These are phyloP conservation scores for Niebla homalea DNA, from an alignment of 495 filamentous ascomycete genomes.

Conservation along the genomic window DNA sequence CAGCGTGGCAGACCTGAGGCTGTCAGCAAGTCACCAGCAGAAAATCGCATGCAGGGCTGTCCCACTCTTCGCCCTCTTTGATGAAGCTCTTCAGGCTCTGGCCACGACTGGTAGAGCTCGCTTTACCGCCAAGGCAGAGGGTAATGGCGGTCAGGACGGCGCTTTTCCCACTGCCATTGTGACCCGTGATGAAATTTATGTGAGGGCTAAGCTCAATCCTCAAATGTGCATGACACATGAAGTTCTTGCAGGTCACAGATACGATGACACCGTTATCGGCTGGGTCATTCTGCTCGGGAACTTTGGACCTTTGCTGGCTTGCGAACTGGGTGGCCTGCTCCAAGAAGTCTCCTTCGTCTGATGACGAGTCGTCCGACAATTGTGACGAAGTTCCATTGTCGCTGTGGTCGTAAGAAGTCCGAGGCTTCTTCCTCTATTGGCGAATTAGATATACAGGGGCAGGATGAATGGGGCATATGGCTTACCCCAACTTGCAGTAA, in stretches of 20 bases:
- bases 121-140: constrained; percentile 85
- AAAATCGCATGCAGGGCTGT: constrained; percentile 14
- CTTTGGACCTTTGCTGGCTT: constrained; percentile 39
- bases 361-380: not conserved
- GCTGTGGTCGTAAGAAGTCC: constrained; percentile 11
- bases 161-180: constrained; percentile 98
- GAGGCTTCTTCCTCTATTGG: constrained; percentile 14
- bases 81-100: constrained; percentile 82
- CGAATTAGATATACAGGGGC: constrained; percentile 12
- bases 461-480: constrained; percentile 10
- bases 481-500: constrained; percentile 34
- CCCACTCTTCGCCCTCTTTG: constrained; percentile 71
- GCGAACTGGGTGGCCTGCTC: constrained; percentile 60
- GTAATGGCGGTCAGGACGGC: constrained; percentile 92
- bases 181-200: constrained; percentile 94
- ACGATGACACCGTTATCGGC: constrained; percentile 79
- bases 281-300: constrained; percentile 50
- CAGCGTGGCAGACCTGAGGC: constrained; percentile 27
- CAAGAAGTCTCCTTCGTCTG: constrained; percentile 44
- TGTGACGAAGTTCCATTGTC: constrained; percentile 12
- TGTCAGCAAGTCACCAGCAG: constrained; percentile 12
- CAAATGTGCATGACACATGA: constrained; percentile 84
- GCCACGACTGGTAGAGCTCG: constrained; percentile 91
- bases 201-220: constrained; percentile 73
- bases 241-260: constrained; percentile 73